These are phyloP conservation scores for Rhizomucor miehei DNA, from an alignment of 371 early-diverging fungal species.

Conservation along the genomic window DNA sequence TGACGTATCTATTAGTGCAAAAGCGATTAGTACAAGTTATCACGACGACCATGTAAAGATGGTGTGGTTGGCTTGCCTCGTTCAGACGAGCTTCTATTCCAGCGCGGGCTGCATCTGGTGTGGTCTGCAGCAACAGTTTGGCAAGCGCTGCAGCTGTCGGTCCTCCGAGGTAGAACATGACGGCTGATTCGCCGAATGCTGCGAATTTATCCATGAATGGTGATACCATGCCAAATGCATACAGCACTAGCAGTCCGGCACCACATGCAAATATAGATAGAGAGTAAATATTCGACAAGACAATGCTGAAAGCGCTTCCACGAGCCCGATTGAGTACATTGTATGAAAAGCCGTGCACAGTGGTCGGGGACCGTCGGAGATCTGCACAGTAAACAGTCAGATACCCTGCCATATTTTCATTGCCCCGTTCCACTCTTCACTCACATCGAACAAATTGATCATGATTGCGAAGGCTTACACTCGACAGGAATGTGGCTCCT, in stretches of 20 bases:
- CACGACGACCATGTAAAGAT: slow-evolving; percentile 1
- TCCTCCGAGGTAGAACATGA: slow-evolving; percentile 50
- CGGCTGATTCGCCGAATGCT: slow-evolving; percentile 50
- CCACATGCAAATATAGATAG: slow-evolving; percentile 33
- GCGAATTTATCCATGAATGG: slow-evolving; percentile 46
- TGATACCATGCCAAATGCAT: slow-evolving; percentile 25
- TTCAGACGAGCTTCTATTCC: slow-evolving; percentile 37
- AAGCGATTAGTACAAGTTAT: slow-evolving; percentile 3
- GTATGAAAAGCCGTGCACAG: slow-evolving; percentile 46
- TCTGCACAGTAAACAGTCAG: slow-evolving; percentile 11
- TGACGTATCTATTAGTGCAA: slow-evolving; percentile 32
- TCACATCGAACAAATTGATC: slow-evolving; percentile 57
- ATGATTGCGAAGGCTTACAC: slow-evolving; percentile 55
- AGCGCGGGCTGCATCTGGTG: slow-evolving; percentile 29
- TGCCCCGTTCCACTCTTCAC: slow-evolving; percentile 2
- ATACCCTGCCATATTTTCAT: no score
- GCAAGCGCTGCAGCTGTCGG: slow-evolving; percentile 41
- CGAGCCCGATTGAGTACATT: slow-evolving; percentile 42
- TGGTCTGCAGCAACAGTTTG: slow-evolving; percentile 42
- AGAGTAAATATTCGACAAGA: slow-evolving; percentile 38
- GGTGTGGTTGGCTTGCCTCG: slow-evolving; percentile 36
- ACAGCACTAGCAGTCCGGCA: slow-evolving; percentile 15
- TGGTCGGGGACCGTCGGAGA: slow-evolving; percentile 32
- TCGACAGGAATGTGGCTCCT: slow-evolving; percentile 46
- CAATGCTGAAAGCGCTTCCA: slow-evolving; percentile 25